Base-by-base conservation (phyloP, 2,329 filamentous ascomycete species). In the Bipolaris bicolor region DNA sequence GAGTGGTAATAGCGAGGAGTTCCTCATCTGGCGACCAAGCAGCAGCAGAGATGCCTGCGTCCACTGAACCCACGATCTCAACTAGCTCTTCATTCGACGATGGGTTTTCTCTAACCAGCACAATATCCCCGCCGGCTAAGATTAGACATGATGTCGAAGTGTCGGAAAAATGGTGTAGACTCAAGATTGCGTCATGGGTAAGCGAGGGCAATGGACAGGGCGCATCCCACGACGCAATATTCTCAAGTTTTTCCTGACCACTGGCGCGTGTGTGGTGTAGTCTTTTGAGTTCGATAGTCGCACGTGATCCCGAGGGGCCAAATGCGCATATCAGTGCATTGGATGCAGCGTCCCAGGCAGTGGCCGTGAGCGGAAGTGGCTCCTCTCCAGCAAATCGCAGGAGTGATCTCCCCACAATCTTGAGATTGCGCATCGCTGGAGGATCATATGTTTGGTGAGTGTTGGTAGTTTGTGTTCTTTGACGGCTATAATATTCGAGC, bases 21-120 rank as follows among this genome's bases (percentile, higher is more conserved):
- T 98, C 94, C 72, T 97, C 94, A 71, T 99, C 95, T 2, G 93
- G 93, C 37, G 94, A 96, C 95, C 95, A 99, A 65, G 87, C 85
- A 15, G 93, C 94, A 15, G 92, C 92, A 22, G 88, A 86, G 67
- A 99, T 97, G 22, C 94, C 95, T 57, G 90, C 90, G 78, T 97
- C 92, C 36, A 99, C 91, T 33, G 92, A 96, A 43, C 95, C 95
- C 62, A 98, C 87, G 66, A 99, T 98, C 77, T 98, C 95, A 66
- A 99, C 92, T 66, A 90, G 88, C 36, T 92, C 90, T 74, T 90
- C 87, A 58, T 84, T 87, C 5, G 82, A 79, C 31, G 83, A 73
- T 41, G 86, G 83, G 39, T 88, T 84, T 72, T 97, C 92, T 64
- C 89, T 86, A 26, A 97, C 90, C 49, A 93, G 83, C 60, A 97